Evolutionary conservation across 192 early-diverging fungal genomes (phyloP).

Genomic region (Rhizoclosmatium sp.): DNA sequence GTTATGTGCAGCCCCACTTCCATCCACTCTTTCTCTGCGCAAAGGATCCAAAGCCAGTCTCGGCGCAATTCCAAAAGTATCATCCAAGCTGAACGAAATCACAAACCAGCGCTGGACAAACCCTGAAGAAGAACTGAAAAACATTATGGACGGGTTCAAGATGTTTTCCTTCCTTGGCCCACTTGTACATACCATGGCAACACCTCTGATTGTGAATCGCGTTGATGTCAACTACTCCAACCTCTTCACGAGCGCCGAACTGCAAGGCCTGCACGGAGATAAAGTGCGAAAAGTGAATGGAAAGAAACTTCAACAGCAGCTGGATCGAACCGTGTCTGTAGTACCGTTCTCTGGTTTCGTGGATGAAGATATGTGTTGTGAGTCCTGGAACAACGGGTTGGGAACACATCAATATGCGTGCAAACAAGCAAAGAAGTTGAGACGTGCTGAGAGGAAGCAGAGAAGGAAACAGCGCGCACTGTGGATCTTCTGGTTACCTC

Average conservation of each 20-base stretch:
- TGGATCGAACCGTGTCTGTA: conserved; percentile 16
- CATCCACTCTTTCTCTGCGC: background rate
- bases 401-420: conserved; percentile 22
- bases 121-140: conserved; percentile 32
- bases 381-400: conserved; percentile 19
- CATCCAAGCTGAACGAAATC: background rate
- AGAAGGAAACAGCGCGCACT: conserved; percentile 2
- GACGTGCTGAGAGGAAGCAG: background rate
- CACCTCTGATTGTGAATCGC: conserved; percentile 17
- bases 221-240: conserved; percentile 6
- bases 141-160: conserved; percentile 36
- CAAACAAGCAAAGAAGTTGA: background rate
- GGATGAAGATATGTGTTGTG: conserved; percentile 20
- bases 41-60: too few species aligned
- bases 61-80: background rate
- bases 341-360: conserved; percentile 32
- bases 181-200: conserved; percentile 25
- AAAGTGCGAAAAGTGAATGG: background rate
- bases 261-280: background rate
- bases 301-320: background rate
- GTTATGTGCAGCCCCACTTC: background rate
- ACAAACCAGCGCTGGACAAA: conserved; percentile 14
- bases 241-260: background rate
- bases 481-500: conserved; percentile 33
- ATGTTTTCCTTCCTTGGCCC: conserved; percentile 27